Evolutionary conservation across 2,329 filamentous ascomycete genomes (phyloP), one percentile per base, ranked within the genome.

Genomic region (Grosmannia clavigera): DNA sequence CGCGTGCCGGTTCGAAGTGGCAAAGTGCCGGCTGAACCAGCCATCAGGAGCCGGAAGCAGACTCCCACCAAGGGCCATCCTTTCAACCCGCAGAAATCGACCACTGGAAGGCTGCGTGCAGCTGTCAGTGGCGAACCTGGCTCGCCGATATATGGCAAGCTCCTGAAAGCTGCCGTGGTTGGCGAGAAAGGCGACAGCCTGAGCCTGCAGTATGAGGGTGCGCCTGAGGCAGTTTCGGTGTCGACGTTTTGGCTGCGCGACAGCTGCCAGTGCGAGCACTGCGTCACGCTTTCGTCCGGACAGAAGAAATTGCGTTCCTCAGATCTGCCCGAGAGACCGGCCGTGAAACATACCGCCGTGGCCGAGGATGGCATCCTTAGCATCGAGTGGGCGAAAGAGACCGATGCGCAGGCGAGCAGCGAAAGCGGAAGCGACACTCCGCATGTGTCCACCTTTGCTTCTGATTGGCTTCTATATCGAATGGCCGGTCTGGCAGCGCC

Each of bases 231-330:
- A 1, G 5, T 61, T 25, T 10, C 53, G n/a, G 51, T 63, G 48
- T 59, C 64, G 27, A 55, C 59, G 11, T 51, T 68, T 9, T 74
- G 71, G 66, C 71, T 86, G 25, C 78, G 84, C 46, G 83, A 87
- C 68, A 71, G 78, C 60, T 87, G 84, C 71, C 67, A 72, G 25
- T 86, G 83, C 67, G 64, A 73, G n/a, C 66, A 63, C 53, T 86
- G 83, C 67, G 74, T 83, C 38, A 79, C 86, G 67, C 73, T 78
- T 3, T 78, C 80, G 51, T 83, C 81, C 19, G 78, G 76, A 51
- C 83, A 87, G 68, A 86, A 86, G 71, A 74, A 75, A 46, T 88
- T 88, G 70, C 79, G 80, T 59, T 85, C 84, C 1, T 75, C 76
- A 25, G 84, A 90, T 58, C 84, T 90, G 51, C 81, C 84, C 0